phyloP scores from a whole-genome alignment of 139 green algal genomes.

The Volvox reticuliferus region DNA sequence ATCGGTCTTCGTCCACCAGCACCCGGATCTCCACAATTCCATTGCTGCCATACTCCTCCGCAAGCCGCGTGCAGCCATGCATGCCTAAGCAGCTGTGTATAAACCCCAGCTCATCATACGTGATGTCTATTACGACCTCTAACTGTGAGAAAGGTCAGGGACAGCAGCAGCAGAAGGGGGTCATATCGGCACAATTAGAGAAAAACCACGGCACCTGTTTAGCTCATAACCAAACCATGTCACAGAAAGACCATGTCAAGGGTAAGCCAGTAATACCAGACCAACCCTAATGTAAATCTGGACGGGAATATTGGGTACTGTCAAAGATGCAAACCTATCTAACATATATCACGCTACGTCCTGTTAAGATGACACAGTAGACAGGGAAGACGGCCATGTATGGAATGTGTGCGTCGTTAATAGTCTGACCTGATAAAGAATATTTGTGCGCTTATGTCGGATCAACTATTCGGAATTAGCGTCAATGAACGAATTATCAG shows the following conservation, averaged over 20 bases:
- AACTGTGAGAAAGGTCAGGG: not conserved
- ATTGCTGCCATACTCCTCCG: slow-evolving; percentile 33
- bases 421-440: no score
- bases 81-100: slow-evolving; percentile 17
- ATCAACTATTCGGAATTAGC: no score
- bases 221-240: not conserved
- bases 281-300: no score
- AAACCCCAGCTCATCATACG: slow-evolving; percentile 35
- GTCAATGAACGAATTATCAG: no score
- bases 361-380: no score
- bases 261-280: not conserved
- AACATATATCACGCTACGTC: no score
- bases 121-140: slow-evolving; percentile 11
- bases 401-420: no score
- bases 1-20: slow-evolving; percentile 13
- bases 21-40: slow-evolving; percentile 4
- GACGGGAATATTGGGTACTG: no score
- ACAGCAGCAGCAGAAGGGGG: not conserved
- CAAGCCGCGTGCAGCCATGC: not conserved
- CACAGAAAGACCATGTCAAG: not conserved
- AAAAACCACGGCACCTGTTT: not conserved
- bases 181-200: not conserved
- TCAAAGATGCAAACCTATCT: no score
- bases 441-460: no score
- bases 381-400: no score